phyloP scores from a whole-genome alignment of 371 early-diverging fungal species.

The Mucor indicus region DNA sequence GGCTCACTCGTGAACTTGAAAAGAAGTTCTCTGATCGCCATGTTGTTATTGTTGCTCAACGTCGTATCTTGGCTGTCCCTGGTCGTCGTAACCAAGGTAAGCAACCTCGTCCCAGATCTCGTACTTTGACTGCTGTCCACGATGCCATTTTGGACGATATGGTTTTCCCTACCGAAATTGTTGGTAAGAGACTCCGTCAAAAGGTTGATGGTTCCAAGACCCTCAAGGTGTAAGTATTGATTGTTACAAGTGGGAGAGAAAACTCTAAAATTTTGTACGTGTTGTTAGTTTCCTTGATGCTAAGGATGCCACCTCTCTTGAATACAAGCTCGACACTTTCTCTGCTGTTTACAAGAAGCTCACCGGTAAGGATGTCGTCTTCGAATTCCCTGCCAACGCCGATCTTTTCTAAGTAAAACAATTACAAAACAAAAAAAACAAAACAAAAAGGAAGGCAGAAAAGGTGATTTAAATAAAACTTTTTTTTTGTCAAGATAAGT shows the following conservation, averaged over 20 bases:
- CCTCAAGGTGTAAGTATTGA: constrained; percentile 84
- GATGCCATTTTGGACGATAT: constrained; percentile 93
- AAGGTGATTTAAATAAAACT: no score
- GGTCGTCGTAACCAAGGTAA: constrained; percentile 79
- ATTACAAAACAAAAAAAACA: no score
- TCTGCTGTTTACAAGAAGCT: constrained; percentile 91
- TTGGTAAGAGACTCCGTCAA: constrained; percentile 95
- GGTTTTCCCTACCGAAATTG: constrained; percentile 96
- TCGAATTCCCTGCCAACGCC: constrained; percentile 84
- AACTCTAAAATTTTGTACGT: no score
- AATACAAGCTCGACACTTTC: constrained; percentile 98
- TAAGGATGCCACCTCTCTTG: constrained; percentile 94
- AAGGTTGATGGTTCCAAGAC: constrained; percentile 89
- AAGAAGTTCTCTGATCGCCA: constrained; percentile 99
- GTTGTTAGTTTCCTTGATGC: constrained; percentile 82
- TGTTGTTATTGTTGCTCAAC: constrained; percentile 92
- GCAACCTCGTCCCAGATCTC: constrained; percentile 92
- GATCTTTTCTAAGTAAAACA: no score
- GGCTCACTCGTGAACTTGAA: constrained; percentile 95
- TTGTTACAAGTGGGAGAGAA: no score
- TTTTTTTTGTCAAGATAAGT: no score
- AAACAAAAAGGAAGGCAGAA: no score
- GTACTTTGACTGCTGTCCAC: constrained; percentile 94
- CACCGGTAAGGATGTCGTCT: constrained; percentile 96
- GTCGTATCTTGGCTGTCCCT: constrained; percentile 92